Evolutionary conservation across 2,329 filamentous ascomycete genomes (phyloP).

Genomic region (Didymella glomerata): DNA sequence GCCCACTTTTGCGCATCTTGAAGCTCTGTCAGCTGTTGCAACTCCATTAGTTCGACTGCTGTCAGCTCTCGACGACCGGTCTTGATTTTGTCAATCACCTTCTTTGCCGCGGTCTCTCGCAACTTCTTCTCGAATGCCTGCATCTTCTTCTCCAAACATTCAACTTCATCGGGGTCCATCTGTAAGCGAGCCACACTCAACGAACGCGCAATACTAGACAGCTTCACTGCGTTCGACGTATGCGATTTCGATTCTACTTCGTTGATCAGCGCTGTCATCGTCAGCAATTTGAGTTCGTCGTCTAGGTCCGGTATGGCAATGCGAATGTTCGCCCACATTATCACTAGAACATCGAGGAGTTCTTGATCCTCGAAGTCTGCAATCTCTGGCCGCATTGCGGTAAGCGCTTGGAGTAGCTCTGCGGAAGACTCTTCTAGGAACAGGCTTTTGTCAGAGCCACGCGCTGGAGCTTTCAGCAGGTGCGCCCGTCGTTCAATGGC

Average conservation of each 20-base stretch:
- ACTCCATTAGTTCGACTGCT: constrained; percentile 13
- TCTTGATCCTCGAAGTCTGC: constrained; percentile 25
- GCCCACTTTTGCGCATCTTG: constrained; percentile 30
- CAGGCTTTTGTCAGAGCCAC: constrained; percentile 9
- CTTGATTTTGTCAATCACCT: constrained; percentile 18
- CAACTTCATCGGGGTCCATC: background rate
- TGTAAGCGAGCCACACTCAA: constrained; percentile 1
- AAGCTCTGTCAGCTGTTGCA: constrained; percentile 24
- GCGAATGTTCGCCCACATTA: constrained; percentile 31
- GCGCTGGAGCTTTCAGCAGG: background rate
- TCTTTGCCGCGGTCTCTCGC: background rate
- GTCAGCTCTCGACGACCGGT: constrained; percentile 15
- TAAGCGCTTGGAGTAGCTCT: constrained; percentile 26
- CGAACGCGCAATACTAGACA: constrained; percentile 3
- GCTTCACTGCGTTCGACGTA: background rate
- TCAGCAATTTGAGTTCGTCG: constrained; percentile 25
- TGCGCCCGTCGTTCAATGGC: background rate
- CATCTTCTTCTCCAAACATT: background rate
- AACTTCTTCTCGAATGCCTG: background rate
- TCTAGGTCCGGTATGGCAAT: constrained; percentile 28
- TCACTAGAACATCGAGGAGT: constrained; percentile 24
- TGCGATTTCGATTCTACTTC: constrained; percentile 4
- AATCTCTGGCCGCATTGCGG: constrained; percentile 32
- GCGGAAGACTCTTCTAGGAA: background rate
- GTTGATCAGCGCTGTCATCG: constrained; percentile 23